Evolutionary conservation across 1,284 basidiomycete genomes (phyloP).

Genomic region (Bondarzewia mesenterica): DNA sequence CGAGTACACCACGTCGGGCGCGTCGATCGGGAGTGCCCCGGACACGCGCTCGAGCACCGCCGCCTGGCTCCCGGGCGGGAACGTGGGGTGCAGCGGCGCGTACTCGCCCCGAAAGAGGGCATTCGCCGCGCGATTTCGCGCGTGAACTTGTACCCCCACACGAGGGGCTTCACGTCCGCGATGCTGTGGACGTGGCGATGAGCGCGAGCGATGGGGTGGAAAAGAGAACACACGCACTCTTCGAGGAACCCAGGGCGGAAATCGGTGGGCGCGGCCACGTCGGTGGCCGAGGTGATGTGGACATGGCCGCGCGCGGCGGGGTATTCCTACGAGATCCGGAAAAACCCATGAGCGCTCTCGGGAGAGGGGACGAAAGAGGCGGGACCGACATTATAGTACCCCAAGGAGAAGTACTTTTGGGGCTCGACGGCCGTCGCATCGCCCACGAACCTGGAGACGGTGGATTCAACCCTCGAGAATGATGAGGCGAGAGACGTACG

Average conservation of each 20-base stretch:
- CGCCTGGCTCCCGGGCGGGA: slow-evolving; percentile 38
- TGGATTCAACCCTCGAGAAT: not conserved
- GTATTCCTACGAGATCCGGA: slow-evolving; percentile 16
- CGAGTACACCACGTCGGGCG: slow-evolving; percentile 44
- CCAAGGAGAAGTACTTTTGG: slow-evolving; percentile 26
- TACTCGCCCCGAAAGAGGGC: slow-evolving; percentile 47
- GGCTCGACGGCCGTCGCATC: slow-evolving; percentile 16
- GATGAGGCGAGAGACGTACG: slow-evolving; percentile 8
- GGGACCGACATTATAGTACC: slow-evolving; percentile 16
- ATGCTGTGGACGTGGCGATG: slow-evolving; percentile 22
- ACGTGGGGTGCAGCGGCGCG: slow-evolving; percentile 36
- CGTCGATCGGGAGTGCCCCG: slow-evolving; percentile 31
- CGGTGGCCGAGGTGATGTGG: slow-evolving; percentile 31
- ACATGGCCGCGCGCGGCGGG: slow-evolving; percentile 32
- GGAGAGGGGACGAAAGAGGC: not conserved
- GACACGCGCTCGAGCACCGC: slow-evolving; percentile 18
- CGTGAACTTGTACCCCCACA: slow-evolving; percentile 49
- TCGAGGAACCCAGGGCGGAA: slow-evolving; percentile 27
- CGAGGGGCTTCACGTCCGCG: slow-evolving; percentile 43
- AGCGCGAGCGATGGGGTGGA: not conserved
- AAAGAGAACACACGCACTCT: slow-evolving; percentile 6
- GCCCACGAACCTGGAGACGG: slow-evolving; percentile 18
- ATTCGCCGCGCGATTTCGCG: slow-evolving; percentile 55
- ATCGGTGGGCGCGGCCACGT: slow-evolving; percentile 26
- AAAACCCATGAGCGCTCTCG: not conserved